phyloP scores from a whole-genome alignment of 169 alveolate genomes.

The Theileria sp. region DNA sequence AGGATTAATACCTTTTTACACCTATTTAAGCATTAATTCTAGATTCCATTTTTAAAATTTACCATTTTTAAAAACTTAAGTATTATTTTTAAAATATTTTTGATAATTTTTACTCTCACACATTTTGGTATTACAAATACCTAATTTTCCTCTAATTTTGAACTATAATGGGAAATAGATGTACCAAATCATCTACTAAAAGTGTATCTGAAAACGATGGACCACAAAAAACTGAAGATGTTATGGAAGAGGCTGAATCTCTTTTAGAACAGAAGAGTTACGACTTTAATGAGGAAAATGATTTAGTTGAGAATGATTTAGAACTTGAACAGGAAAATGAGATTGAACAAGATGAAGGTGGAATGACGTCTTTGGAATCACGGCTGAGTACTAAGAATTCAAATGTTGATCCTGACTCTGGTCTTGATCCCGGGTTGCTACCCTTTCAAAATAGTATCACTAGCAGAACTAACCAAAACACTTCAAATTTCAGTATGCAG shows the following conservation, averaged over 20 bases:
- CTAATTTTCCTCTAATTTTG: background rate
- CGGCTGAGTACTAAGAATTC: background rate
- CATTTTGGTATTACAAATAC: background rate
- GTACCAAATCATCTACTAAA: background rate
- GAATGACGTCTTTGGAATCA: background rate
- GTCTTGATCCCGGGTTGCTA: background rate
- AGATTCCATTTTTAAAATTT: background rate
- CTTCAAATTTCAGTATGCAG: background rate
- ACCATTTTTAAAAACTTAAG: background rate
- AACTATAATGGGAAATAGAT: conserved; percentile 3
- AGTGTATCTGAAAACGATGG: background rate
- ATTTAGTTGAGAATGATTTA: background rate
- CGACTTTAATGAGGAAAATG: background rate
- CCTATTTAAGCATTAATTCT: background rate
- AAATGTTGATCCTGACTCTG: background rate
- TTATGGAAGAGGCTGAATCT: background rate
- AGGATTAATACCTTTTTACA: background rate
- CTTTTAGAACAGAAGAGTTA: background rate
- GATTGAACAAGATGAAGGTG: background rate
- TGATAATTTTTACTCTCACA: background rate
- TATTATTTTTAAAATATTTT: no score
- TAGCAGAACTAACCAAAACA: background rate
- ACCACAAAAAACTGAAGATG: background rate
- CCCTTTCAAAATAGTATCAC: background rate
- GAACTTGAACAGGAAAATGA: background rate